Percentiles rank a stretch among this genome's conserved stretches.
Conservation (phyloP, 169 alveolate species). For the Plasmodium reichenowi region DNA sequence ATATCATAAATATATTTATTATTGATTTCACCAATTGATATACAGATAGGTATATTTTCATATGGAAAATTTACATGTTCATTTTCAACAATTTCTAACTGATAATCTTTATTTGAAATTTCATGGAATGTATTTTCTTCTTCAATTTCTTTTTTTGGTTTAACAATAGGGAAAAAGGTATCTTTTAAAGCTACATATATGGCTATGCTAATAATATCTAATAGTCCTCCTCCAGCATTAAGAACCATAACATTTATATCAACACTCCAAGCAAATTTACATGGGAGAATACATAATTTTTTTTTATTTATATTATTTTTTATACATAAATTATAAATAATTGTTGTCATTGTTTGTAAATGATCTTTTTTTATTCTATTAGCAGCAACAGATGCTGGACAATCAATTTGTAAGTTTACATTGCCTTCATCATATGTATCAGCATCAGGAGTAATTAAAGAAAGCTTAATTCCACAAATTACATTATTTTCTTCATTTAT, state of each 20-base stretch:
- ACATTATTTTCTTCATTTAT: slow-evolving; percentile 75
- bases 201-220: slow-evolving; percentile 84
- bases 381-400: slow-evolving; percentile 73
- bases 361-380: slow-evolving; percentile 73
- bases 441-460: slow-evolving; percentile 30
- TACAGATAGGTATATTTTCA: slow-evolving; percentile 68
- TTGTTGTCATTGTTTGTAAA: slow-evolving; percentile 61
- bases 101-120: slow-evolving; percentile 59
- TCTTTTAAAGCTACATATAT: slow-evolving; percentile 79
- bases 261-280: slow-evolving; percentile 82
- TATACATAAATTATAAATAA: slow-evolving; percentile 74
- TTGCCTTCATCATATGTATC: slow-evolving; percentile 56
- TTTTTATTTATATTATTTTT: slow-evolving; percentile 74
- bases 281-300: slow-evolving; percentile 77
- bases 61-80: slow-evolving; percentile 31
- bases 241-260: slow-evolving; percentile 81
- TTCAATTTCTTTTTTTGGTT: slow-evolving; percentile 76
- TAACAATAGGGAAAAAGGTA: slow-evolving; percentile 79
- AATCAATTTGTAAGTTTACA: slow-evolving; percentile 68
- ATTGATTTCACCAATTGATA: slow-evolving; percentile 72
- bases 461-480: slow-evolving; percentile 67
- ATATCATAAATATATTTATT: slow-evolving; percentile 72
- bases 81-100: slow-evolving; percentile 65
- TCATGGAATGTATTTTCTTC: slow-evolving; percentile 61
- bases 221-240: slow-evolving; percentile 81